phyloP scores from a whole-genome alignment of 2,329 filamentous ascomycete species.

The Catunica adiposa region DNA sequence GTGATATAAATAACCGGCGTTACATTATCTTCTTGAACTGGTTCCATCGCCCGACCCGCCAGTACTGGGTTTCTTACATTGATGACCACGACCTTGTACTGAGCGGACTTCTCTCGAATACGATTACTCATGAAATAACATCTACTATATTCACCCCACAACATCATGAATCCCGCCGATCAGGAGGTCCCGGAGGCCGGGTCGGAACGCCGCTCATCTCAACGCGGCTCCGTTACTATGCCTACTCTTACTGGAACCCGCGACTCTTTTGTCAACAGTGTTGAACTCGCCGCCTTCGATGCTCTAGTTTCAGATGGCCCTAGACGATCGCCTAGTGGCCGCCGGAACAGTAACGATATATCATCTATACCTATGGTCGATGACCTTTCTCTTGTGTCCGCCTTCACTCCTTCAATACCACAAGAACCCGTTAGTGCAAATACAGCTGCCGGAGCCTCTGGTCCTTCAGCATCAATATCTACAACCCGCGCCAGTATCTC shows the following conservation, averaged over 20 bases:
- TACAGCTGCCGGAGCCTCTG: background rate
- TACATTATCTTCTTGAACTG: background rate
- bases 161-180: constrained; percentile 5
- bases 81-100: background rate
- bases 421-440: background rate
- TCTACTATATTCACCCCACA: background rate
- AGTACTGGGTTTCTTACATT: background rate
- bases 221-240: constrained; percentile 7
- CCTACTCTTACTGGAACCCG: constrained; percentile 3
- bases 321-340: background rate
- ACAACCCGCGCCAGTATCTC: constrained; percentile 3
- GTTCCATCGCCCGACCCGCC: background rate
- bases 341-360: background rate
- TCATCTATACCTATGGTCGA: background rate
- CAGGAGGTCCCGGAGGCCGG: constrained; percentile 7
- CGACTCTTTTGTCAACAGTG: background rate
- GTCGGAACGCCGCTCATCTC: constrained; percentile 9
- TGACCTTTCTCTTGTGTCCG: constrained; percentile 1
- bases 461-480: background rate
- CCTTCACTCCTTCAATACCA: background rate
- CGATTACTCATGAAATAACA: background rate
- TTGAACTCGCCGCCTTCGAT: constrained; percentile 11
- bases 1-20: background rate
- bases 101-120: background rate
- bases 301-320: constrained; percentile 14